Percentiles rank a stretch among this genome's conserved stretches.
Evolutionary conservation across 192 early-diverging fungal genomes (phyloP).

Genomic region (Irineochytrium annulatum): DNA sequence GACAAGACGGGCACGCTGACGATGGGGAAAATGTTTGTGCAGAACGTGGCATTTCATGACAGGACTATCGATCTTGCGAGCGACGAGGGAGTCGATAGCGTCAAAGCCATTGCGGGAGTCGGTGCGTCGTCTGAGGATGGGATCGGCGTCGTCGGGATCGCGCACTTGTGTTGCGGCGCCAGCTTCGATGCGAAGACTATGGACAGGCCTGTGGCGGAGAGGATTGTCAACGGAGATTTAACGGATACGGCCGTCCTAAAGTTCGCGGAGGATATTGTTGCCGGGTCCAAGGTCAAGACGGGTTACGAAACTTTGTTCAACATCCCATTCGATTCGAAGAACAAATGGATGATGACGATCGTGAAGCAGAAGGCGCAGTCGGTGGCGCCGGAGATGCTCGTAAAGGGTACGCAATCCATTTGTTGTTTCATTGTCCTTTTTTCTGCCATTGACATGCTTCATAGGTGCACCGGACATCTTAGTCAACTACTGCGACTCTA

Average conservation of each 20-base stretch:
- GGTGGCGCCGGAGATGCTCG: slow-evolving; percentile 27
- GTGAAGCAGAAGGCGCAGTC: background rate
- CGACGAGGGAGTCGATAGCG: slow-evolving; percentile 8
- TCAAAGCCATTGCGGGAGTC: too few species aligned
- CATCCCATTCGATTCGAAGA: slow-evolving; percentile 88
- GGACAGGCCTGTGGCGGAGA: slow-evolving; percentile 49
- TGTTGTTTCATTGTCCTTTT: too few species aligned
- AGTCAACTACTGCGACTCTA: slow-evolving; percentile 53
- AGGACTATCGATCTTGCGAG: slow-evolving; percentile 5
- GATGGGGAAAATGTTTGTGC: slow-evolving; percentile 67
- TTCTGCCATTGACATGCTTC: too few species aligned
- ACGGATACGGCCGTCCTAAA: slow-evolving; percentile 32
- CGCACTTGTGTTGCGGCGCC: slow-evolving; percentile 64
- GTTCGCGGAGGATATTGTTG: slow-evolving; percentile 33
- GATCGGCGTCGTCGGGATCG: slow-evolving; percentile 8
- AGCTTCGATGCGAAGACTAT: slow-evolving; percentile 50
- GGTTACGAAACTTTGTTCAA: slow-evolving; percentile 70
- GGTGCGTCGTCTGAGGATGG: too few species aligned
- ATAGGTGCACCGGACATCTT: slow-evolving; percentile 79
- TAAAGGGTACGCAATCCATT: too few species aligned
- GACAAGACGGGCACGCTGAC: slow-evolving; percentile 96
- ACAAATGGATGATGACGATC: slow-evolving; percentile 88
- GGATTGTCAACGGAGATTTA: slow-evolving; percentile 46
- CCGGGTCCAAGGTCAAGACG: slow-evolving; percentile 23
- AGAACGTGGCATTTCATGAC: slow-evolving; percentile 38